Base-by-base conservation (phyloP, 2,329 filamentous ascomycete genomes). In the Xylaria sp. region DNA sequence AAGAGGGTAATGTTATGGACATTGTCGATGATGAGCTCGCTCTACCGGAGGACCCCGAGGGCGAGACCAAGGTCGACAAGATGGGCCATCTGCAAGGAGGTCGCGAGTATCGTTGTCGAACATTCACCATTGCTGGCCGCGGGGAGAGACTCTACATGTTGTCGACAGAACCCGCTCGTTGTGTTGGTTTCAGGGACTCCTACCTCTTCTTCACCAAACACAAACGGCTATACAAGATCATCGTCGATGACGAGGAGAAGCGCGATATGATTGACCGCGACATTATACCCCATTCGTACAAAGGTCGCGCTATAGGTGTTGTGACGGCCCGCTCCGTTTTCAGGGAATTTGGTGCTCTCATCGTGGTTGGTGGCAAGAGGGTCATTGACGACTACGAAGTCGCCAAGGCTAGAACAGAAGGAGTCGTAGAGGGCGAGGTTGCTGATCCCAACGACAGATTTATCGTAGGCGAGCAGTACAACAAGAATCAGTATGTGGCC, bases 141-240 rank as follows among this genome's bases (percentile, higher is more conserved):
- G 94, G 92, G 42, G 87, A 95, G 56, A 85, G 94, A 63, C 88
- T 97, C 11, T 99, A 99, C 87, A 99, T 99, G 96, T 82, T 99
- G 80, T 98, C 96, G 2, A 99, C 96, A 4, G 96, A 99, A 77
- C 96, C 96, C 5, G 96, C 96, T 27, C 92, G 96, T 71, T 98
- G 96, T 75, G 94, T 97, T 62, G 96, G 96, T 17, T 99, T 99
- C 85, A 88, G 96, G 72, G 96, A 99, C 84, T 97, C 94, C 71
- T 99, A 99, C 77, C 88, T 99, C 29, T 97, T 99, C 85, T 99
- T 99, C 84, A 96, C 96, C 70, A 99, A 98, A 81, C 96, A 99
- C 81, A 92, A 92, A 77, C 90, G 94, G 75, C 90, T 99, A 15
- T 96, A 94, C 87, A 99, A 99, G 83, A 97, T 99, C 75, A 97